Base-by-base conservation (phyloP, 176 grass and related monocot species). In the Zea luxurians region DNA sequence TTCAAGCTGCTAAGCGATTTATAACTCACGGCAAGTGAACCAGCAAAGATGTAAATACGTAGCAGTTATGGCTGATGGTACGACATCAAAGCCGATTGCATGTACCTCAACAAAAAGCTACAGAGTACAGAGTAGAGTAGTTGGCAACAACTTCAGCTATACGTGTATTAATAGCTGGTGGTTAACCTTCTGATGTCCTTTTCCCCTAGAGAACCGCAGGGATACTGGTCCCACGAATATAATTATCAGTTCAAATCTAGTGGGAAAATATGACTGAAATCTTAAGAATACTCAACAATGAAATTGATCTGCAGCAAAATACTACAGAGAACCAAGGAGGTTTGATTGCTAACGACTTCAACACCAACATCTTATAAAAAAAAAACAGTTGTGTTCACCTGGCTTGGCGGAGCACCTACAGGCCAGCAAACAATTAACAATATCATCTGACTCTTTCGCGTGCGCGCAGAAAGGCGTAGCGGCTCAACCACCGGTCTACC, bases 401-500 rank as follows among this genome's bases (percentile, higher is more conserved):
- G 41, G 10, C 20, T 37, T 58, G 13, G n/a, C 27, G 27, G 27
- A 27, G 27, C 27, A 27, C 27, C 27, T 27, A 27, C 27, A 40
- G 66, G 72, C 52, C 35, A 42, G 64, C 34, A 71, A 77, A 34
- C 57, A 48, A 80, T 41, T 58, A 38, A 75, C 10, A 77, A 60
- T 60, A 82, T 43, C 40, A 61, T 58, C 10, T 12, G 41, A 53
- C 78, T 81, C 60, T 75, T 80, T 74, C 70, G 49, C 13, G 34
- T 1, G 1, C 63, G 6, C 3, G 11, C 71, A 37, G 76, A 80
- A 88, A 20, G n/a, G 40, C 13, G 10, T 59, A 65, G 60, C 60
- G 4, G 60, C 66, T 68, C 87, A 85, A 85, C 87, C 61, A 85
- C 73, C 12, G 35, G 82, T 70, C 72, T 60, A 85, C 58, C 36